phyloP scores from a whole-genome alignment of 1,284 basidiomycete genomes.

The Apiotrichum brassicae region DNA sequence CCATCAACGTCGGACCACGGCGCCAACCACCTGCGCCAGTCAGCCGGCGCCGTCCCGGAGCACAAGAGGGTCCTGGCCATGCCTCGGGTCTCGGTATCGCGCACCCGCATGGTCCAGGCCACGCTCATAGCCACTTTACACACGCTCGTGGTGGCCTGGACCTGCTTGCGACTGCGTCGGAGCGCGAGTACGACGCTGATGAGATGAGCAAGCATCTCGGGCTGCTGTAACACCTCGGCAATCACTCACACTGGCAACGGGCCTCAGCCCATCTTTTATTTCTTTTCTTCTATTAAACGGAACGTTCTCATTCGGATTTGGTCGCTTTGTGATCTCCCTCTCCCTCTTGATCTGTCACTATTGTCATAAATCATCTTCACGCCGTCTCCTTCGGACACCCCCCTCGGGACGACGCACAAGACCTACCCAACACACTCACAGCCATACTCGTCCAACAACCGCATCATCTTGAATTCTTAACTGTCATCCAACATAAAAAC shows the following conservation, averaged over 20 bases:
- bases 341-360: background rate
- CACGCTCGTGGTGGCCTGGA: background rate
- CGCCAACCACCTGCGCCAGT: background rate
- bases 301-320: background rate
- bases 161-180: background rate
- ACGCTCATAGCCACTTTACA: background rate
- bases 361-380: background rate
- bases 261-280: background rate
- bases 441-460: too few relatives aligned
- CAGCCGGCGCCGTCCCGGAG: background rate
- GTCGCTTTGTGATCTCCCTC: background rate
- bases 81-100: background rate
- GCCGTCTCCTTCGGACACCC: background rate
- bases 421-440: too few relatives aligned
- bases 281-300: background rate
- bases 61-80: too few relatives aligned
- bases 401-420: too few relatives aligned
- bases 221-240: background rate
- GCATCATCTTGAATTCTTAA: too few relatives aligned
- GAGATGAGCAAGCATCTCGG: slow-evolving; percentile 9
- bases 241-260: background rate
- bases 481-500: too few relatives aligned
- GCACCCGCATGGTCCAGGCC: background rate
- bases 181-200: slow-evolving; percentile 6
- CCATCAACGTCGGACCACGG: background rate